Base-by-base conservation (phyloP, 1,284 basidiomycete species). In the Trichosporon ovoides region DNA sequence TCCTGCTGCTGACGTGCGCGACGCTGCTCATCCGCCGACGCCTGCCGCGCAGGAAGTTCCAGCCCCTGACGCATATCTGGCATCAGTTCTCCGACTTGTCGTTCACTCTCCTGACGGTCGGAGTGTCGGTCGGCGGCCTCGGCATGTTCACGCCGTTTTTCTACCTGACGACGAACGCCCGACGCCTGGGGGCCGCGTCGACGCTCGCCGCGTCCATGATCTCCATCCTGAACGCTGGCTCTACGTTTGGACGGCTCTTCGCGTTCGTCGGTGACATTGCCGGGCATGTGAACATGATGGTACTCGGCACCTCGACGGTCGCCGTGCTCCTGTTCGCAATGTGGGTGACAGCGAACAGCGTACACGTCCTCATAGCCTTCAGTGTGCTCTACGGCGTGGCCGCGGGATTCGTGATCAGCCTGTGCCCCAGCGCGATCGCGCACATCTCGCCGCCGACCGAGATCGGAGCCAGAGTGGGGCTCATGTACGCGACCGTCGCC, bases 301-400 rank as follows among this genome's bases (percentile, higher is more conserved):
- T 69, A 24, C 56, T 68, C 53, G 68, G 62, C 56, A 58, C 55
- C 20, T 22, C 50, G 38, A 16, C 58, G 11, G 52, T 61, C 9
- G 63, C 59, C 11, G 53, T 66, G 22, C 36, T 68, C 7, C 48
- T 56, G 18, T 67, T 69, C 34, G 60, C 66, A 0, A 55, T 72
- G 28, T 71, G 69, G 57, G 49, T 53, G 14, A 65, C 68, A 1
- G 64, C 66, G 3, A 38, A 38, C 33, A 62, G 58, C 3, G 38
- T 61, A 33, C 38, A 60, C 54, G 62, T 74, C 50, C 33, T 75
- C 3, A 70, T 78, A 35, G 65, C 61, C 16, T 74, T 75, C 43
- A 61, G 68, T 1, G 63, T 76, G 22, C 43, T 77, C 5, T 78
- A 69, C 55, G 76, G 77, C 6, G 67, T 77, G 55, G 59, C 66